These are phyloP conservation scores for Asparagopsis taxiformis DNA, from an alignment of 31 red algal genomes.

Conservation along the genomic window DNA sequence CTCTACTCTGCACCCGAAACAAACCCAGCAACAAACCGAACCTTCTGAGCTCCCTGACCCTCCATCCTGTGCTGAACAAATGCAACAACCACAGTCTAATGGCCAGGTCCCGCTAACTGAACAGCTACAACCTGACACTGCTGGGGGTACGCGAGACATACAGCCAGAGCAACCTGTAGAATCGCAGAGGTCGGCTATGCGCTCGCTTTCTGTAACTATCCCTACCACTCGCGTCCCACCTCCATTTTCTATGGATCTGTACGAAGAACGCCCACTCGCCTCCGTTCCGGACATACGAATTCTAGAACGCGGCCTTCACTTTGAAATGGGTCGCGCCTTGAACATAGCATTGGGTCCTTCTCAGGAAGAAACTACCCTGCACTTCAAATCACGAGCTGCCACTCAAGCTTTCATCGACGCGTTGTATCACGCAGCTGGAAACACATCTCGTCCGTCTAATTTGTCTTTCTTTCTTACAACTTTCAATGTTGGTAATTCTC, in stretches of 20 bases:
- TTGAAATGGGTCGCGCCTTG: slow-evolving; percentile 31
- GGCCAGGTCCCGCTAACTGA: not conserved
- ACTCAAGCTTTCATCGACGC: slow-evolving; percentile 24
- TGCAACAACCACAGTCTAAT: not conserved
- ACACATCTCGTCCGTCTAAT: slow-evolving; percentile 5
- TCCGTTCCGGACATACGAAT: slow-evolving; percentile 8
- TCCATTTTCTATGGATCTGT: slow-evolving; percentile 3
- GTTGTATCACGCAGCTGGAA: slow-evolving; percentile 9
- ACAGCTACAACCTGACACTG: not conserved
- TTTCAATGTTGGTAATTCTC: slow-evolving; percentile 56
- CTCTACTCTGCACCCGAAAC: slow-evolving; percentile 8
- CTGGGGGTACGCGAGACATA: not conserved
- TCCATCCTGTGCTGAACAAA: not conserved
- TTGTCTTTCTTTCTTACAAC: slow-evolving; percentile 50
- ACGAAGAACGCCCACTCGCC: slow-evolving; percentile 7
- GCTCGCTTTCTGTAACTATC: not conserved
- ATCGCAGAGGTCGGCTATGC: not conserved
- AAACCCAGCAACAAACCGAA: not conserved
- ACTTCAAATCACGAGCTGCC: slow-evolving; percentile 31
- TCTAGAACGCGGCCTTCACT: slow-evolving; percentile 39
- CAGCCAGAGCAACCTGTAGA: not conserved
- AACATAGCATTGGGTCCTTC: slow-evolving; percentile 1
- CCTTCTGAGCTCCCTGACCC: not conserved
- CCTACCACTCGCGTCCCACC: not conserved
- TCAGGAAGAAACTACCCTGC: slow-evolving; percentile 15